These are phyloP conservation scores for Mucor piriformis DNA, from an alignment of 371 early-diverging fungal genomes.

Conservation along the genomic window DNA sequence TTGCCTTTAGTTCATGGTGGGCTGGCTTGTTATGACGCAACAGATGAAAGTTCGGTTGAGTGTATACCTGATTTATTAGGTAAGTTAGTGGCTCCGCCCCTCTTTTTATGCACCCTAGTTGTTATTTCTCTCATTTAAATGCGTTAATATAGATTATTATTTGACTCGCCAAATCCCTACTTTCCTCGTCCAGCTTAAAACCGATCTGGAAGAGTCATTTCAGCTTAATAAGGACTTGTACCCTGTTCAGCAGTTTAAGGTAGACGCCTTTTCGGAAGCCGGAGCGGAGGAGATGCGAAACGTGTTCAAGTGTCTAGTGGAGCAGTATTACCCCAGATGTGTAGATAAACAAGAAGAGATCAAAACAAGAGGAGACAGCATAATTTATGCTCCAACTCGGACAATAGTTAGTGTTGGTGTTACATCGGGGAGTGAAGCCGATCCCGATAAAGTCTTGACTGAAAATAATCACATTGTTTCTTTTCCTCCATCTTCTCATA, in stretches of 20 bases:
- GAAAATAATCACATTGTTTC: slow-evolving; percentile 11
- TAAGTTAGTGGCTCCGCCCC: slow-evolving; percentile 24
- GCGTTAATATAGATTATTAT: slow-evolving; percentile 27
- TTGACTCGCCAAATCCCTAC: slow-evolving; percentile 37
- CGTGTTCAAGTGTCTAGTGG: slow-evolving; percentile 20
- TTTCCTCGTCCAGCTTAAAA: slow-evolving; percentile 37
- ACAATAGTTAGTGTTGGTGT: slow-evolving; percentile 7
- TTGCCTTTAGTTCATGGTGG: slow-evolving; percentile 37
- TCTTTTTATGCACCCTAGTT: neutral
- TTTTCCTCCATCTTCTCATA: slow-evolving; percentile 16
- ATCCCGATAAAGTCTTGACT: slow-evolving; percentile 18
- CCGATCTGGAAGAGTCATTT: slow-evolving; percentile 25
- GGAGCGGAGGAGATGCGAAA: slow-evolving; percentile 32
- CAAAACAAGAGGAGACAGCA: slow-evolving; percentile 16
- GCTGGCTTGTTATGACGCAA: slow-evolving; percentile 45
- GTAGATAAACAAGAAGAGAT: slow-evolving; percentile 12
- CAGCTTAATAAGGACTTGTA: slow-evolving; percentile 27
- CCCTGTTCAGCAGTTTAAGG: slow-evolving; percentile 25
- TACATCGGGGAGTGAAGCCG: slow-evolving; percentile 27
- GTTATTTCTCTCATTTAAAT: slow-evolving; percentile 1
- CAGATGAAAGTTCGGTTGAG: slow-evolving; percentile 34
- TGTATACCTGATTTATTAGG: slow-evolving; percentile 43
- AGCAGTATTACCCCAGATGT: slow-evolving; percentile 10
- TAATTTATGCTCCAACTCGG: slow-evolving; percentile 37
- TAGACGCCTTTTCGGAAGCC: slow-evolving; percentile 35